Percentiles rank a stretch among this genome's conserved stretches.
phyloP scores from a whole-genome alignment of 768 basidiomycete genomes.

The Leccinum barrowsii region DNA sequence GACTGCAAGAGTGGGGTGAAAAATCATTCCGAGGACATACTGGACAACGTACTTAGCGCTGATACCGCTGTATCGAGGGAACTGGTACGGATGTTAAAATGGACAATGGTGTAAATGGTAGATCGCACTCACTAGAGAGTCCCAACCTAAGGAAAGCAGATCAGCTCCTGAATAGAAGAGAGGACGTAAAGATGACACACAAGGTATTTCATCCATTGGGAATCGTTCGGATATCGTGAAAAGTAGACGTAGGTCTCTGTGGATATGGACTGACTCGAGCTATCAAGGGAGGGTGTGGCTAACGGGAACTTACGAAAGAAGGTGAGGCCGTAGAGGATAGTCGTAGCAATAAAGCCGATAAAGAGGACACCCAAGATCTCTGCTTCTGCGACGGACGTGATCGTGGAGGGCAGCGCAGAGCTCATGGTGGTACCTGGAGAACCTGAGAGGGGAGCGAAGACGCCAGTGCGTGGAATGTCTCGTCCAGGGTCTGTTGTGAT shows the following conservation, averaged over 20 bases:
- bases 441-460: background rate
- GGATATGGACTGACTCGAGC: background rate
- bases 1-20: constrained; percentile 16
- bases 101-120: background rate
- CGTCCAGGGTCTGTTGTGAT: background rate
- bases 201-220: constrained; percentile 15
- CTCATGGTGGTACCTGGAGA: constrained; percentile 15
- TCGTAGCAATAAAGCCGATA: constrained; percentile 25
- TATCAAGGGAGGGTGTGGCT: background rate
- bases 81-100: constrained; percentile 6
- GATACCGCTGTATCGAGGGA: constrained; percentile 24
- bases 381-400: constrained; percentile 17
- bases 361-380: constrained; percentile 28
- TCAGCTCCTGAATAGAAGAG: background rate
- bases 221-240: constrained; percentile 24
- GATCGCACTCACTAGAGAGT: constrained; percentile 15
- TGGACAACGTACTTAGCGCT: constrained; percentile 21
- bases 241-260: constrained; percentile 31
- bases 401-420: background rate
- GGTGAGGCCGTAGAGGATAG: constrained; percentile 31
- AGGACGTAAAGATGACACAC: constrained; percentile 8
- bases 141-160: constrained; percentile 16
- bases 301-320: constrained; percentile 28
- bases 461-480: background rate
- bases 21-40: background rate